phyloP scores from a whole-genome alignment of 1,284 basidiomycete species.

The Ceratobasidium papillatum region DNA sequence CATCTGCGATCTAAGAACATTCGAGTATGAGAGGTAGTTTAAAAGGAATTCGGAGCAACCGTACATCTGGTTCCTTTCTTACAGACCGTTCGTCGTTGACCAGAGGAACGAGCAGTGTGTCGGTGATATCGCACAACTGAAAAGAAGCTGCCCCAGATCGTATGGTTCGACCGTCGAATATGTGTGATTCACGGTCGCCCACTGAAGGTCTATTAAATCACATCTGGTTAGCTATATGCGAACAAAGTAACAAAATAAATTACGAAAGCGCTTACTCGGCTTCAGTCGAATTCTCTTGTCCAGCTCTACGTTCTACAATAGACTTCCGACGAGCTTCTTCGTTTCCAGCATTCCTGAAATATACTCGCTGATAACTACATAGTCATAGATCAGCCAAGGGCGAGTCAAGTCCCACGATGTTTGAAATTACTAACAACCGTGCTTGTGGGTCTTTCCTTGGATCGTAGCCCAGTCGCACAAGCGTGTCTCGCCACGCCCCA shows the following conservation, averaged over 20 bases:
- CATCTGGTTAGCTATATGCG: constrained; percentile 24
- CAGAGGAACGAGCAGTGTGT: constrained; percentile 81
- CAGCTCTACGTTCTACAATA: constrained; percentile 24
- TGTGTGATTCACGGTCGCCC: constrained; percentile 67
- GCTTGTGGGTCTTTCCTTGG: constrained; percentile 76
- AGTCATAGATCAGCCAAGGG: not conserved
- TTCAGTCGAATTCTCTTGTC: not conserved
- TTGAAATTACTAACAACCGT: constrained; percentile 66
- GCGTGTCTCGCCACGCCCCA: constrained; percentile 91
- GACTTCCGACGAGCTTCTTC: constrained; percentile 33
- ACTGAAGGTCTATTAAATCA: constrained; percentile 43
- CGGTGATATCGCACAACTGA: constrained; percentile 91
- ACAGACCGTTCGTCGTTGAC: constrained; percentile 76
- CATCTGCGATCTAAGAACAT: constrained; percentile 71
- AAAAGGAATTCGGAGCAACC: constrained; percentile 48
- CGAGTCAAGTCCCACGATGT: not conserved
- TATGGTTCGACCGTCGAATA: constrained; percentile 90
- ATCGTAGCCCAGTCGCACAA: constrained; percentile 90
- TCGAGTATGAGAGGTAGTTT: not conserved
- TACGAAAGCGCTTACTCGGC: constrained; percentile 42
- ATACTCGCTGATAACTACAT: constrained; percentile 48
- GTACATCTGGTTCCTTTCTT: constrained; percentile 74
- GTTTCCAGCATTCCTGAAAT: constrained; percentile 42
- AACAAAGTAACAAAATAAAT: constrained; percentile 40
- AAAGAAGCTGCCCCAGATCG: constrained; percentile 59